Conservation (phyloP, 2,329 filamentous ascomycete genomes). For the Arthroderma sp. region DNA sequence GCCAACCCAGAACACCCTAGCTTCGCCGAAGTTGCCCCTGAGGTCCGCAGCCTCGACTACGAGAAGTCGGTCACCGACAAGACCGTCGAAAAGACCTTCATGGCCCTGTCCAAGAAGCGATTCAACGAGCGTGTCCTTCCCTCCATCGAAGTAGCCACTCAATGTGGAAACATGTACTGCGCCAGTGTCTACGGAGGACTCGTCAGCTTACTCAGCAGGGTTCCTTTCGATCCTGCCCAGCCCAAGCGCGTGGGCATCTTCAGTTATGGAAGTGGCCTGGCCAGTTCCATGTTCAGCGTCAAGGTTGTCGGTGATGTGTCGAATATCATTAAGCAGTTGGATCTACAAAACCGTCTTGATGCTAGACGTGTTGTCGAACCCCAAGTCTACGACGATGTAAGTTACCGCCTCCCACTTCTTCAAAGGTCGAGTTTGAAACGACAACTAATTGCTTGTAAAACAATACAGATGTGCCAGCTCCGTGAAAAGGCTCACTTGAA, state of each 20-base stretch:
- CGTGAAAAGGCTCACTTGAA: slow-evolving; percentile 73
- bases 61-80: slow-evolving; percentile 69
- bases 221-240: slow-evolving; percentile 50
- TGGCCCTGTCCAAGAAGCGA: slow-evolving; percentile 70
- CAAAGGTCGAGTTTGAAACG: too few species aligned
- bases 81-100: slow-evolving; percentile 75
- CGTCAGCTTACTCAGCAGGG: slow-evolving; percentile 49
- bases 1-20: slow-evolving; percentile 52
- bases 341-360: slow-evolving; percentile 57
- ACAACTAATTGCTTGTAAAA: not conserved
- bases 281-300: slow-evolving; percentile 59
- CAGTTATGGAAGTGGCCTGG: slow-evolving; percentile 68
- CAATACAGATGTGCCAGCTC: slow-evolving; percentile 59
- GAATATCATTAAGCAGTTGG: slow-evolving; percentile 53
- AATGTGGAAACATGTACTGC: slow-evolving; percentile 57
- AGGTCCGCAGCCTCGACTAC: slow-evolving; percentile 68
- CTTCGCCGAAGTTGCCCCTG: slow-evolving; percentile 63
- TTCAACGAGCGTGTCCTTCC: slow-evolving; percentile 67
- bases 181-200: slow-evolving; percentile 49
- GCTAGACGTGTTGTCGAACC: slow-evolving; percentile 55
- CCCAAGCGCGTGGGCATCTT: slow-evolving; percentile 65
- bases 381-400: slow-evolving; percentile 60
- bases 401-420: slow-evolving; percentile 22
- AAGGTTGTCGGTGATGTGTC: slow-evolving; percentile 57
- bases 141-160: slow-evolving; percentile 61